Evolutionary conservation across 768 basidiomycete species (phyloP).

Genomic region (Heimioporus sp.): DNA sequence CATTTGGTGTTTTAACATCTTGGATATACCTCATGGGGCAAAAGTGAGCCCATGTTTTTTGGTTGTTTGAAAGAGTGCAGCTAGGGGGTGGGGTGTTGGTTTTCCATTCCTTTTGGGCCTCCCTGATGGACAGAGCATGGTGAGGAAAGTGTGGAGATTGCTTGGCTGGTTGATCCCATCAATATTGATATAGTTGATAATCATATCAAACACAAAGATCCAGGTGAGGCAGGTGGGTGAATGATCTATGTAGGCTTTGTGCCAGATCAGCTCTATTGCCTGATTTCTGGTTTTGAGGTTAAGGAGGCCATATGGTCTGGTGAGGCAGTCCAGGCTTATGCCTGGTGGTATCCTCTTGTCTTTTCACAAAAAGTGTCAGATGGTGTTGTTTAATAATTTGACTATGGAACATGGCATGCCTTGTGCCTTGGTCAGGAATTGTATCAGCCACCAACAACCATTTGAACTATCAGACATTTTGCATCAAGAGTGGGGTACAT

Average conservation of each 20-base stretch:
- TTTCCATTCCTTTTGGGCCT: background rate
- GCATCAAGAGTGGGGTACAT: conserved; percentile 16
- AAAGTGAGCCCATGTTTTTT: background rate
- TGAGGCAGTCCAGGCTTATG: background rate
- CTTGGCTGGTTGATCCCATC: background rate
- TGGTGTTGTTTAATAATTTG: too few species aligned
- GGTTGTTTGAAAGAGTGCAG: too few species aligned
- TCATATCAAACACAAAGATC: background rate
- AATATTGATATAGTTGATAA: background rate
- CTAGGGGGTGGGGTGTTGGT: too few species aligned
- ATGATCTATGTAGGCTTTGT: background rate
- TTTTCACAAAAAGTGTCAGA: background rate
- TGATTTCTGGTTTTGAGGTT: background rate
- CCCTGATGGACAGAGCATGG: background rate
- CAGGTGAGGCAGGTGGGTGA: background rate
- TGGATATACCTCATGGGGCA: background rate
- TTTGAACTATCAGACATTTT: conserved; percentile 16
- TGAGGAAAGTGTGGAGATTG: background rate
- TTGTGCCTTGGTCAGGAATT: conserved; percentile 31
- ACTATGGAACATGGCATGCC: background rate
- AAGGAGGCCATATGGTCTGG: background rate
- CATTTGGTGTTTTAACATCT: background rate
- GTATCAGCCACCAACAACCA: conserved; percentile 16
- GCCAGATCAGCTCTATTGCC: background rate
- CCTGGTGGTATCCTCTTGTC: background rate